Conservation (phyloP, 2,329 filamentous ascomycete species). For the Pyrenophora tritici-repentis region DNA sequence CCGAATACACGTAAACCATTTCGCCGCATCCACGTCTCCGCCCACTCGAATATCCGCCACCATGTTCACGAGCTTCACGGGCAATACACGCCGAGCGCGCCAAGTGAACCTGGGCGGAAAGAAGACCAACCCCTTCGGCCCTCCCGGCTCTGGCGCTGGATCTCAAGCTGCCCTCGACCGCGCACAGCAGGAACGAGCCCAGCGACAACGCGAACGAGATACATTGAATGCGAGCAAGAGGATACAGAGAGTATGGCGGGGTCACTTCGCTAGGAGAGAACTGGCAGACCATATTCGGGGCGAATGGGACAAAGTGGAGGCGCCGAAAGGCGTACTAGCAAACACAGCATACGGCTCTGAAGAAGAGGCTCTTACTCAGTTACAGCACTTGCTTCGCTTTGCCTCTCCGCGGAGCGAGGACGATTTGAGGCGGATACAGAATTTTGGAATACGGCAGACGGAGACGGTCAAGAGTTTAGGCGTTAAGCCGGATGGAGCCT, state of each 20-base stretch:
- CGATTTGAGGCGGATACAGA: constrained; percentile 49
- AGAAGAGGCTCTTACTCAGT: constrained; percentile 47
- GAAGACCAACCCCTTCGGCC: constrained; percentile 76
- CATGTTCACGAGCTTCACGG: constrained; percentile 94
- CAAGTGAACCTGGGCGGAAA: constrained; percentile 95
- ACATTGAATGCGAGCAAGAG: constrained; percentile 72
- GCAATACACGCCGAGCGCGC: constrained; percentile 79
- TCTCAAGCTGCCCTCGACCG: constrained; percentile 79
- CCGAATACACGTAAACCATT: not conserved
- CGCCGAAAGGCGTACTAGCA: constrained; percentile 6
- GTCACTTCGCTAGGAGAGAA: constrained; percentile 66
- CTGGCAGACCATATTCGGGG: constrained; percentile 60
- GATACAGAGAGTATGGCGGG: constrained; percentile 84
- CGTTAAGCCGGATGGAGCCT: constrained; percentile 36
- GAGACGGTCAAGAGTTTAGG: constrained; percentile 31
- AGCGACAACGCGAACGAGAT: constrained; percentile 80
- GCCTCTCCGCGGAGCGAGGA: constrained; percentile 43
- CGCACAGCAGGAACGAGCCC: constrained; percentile 82
- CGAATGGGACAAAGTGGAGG: constrained; percentile 41
- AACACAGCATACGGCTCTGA: constrained; percentile 44
- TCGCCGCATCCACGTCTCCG: not conserved
- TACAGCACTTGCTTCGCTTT: constrained; percentile 53
- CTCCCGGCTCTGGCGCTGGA: constrained; percentile 62
- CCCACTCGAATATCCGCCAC: constrained; percentile 15
- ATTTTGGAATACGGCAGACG: constrained; percentile 49